phyloP scores from a whole-genome alignment of 1,284 basidiomycete genomes.

The Ustilago nuda region DNA sequence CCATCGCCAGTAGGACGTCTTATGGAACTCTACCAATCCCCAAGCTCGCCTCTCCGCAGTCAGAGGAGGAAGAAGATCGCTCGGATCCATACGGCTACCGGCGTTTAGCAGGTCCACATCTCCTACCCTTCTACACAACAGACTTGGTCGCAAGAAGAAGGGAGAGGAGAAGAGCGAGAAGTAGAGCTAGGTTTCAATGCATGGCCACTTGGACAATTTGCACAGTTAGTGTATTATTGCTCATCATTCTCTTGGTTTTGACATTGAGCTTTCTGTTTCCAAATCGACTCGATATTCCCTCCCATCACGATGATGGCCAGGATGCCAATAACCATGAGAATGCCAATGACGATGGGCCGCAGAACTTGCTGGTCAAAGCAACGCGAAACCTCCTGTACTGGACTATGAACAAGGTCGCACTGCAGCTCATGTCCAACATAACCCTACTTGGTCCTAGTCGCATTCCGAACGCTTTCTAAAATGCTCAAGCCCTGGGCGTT shows the following conservation, averaged over 20 bases:
- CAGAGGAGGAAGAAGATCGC: conserved; percentile 7
- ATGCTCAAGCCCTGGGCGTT: too few relatives aligned
- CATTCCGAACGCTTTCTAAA: too few relatives aligned
- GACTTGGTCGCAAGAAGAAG: conserved; percentile 34
- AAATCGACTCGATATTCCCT: conserved; percentile 26
- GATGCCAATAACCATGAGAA: conserved; percentile 2
- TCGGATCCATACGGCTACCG: conserved; percentile 55
- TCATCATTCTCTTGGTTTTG: conserved; percentile 27
- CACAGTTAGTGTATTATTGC: conserved; percentile 35
- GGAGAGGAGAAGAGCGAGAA: conserved; percentile 35
- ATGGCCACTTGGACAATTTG: conserved; percentile 55
- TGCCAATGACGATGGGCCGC: background rate
- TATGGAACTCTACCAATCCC: conserved; percentile 27
- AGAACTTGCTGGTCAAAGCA: background rate
- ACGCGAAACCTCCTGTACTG: background rate
- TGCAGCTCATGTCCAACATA: too few relatives aligned
- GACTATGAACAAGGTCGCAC: too few relatives aligned
- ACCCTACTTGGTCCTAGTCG: too few relatives aligned
- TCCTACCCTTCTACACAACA: conserved; percentile 42
- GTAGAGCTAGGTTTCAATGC: conserved; percentile 42
- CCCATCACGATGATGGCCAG: conserved; percentile 22
- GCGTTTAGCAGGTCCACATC: conserved; percentile 38
- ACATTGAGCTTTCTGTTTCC: conserved; percentile 36
- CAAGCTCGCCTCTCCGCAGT: background rate
- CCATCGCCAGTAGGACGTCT: background rate